Evolutionary conservation across 1,139 yeast genomes (phyloP).

Genomic region (Hyphopichia pseudoburtonii): DNA sequence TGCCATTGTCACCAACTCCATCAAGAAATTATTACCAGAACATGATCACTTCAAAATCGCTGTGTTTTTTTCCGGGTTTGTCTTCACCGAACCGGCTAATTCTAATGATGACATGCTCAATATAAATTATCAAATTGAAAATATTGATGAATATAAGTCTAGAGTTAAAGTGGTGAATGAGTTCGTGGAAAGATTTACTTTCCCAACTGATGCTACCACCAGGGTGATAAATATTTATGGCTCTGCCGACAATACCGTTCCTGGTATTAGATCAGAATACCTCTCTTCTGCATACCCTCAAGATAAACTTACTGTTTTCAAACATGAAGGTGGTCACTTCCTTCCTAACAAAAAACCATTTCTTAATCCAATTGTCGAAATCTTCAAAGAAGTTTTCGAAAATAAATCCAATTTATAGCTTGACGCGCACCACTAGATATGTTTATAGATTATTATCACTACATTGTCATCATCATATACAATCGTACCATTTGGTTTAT

Average conservation of each 20-base stretch:
- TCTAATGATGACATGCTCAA: constrained; percentile 15
- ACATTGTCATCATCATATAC: no score
- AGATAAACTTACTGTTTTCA: constrained; percentile 16
- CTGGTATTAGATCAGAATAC: constrained; percentile 29
- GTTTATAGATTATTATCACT: no score
- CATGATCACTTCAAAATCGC: constrained; percentile 47
- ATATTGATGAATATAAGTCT: constrained; percentile 18
- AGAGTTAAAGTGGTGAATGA: constrained; percentile 18
- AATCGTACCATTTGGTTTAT: no score
- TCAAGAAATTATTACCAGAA: constrained; percentile 37
- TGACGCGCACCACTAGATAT: no score
- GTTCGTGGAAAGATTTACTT: constrained; percentile 19
- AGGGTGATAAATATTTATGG: constrained; percentile 33
- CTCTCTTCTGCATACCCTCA: constrained; percentile 20
- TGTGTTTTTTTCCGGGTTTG: constrained; percentile 55
- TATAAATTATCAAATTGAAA: constrained; percentile 20
- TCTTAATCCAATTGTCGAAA: constrained; percentile 26
- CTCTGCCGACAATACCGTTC: constrained; percentile 31
- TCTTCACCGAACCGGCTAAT: constrained; percentile 44
- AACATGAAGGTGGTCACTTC: constrained; percentile 42
- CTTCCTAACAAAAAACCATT: constrained; percentile 34
- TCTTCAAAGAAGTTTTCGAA: constrained; percentile 18
- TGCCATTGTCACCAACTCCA: constrained; percentile 49
- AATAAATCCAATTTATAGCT: constrained; percentile 15
- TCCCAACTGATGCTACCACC: constrained; percentile 18